Conservation (phyloP, 164 flowering plant genomes). For the Magnolia kwangsiensis region DNA sequence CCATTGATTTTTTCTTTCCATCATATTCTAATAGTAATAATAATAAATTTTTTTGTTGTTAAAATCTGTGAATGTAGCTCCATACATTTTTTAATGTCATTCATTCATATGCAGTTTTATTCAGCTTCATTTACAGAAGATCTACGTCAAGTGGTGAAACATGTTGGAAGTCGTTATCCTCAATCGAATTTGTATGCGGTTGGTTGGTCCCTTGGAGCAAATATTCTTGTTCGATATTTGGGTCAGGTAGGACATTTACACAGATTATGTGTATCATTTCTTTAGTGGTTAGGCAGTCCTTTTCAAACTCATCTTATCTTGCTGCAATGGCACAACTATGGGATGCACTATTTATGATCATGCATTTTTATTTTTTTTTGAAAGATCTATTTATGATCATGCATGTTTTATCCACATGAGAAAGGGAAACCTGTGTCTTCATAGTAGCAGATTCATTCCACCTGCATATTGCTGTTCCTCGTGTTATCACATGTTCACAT, state of each 20-base stretch:
- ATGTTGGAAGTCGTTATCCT: constrained; percentile 61
- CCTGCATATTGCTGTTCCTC: no score
- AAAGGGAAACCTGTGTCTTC: no score
- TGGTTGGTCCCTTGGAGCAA: constrained; percentile 98
- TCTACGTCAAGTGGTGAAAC: constrained; percentile 62
- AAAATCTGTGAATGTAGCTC: not conserved
- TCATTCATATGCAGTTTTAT: constrained; percentile 71
- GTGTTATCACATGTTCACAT: no score
- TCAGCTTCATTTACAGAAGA: constrained; percentile 89
- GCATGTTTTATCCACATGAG: no score
- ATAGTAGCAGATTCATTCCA: no score
- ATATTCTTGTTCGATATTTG: constrained; percentile 87
- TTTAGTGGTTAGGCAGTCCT: not conserved
- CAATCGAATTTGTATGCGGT: constrained; percentile 74
- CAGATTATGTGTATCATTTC: not conserved
- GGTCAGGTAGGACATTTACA: constrained; percentile 56
- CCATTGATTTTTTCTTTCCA: not conserved
- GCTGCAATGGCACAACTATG: not conserved
- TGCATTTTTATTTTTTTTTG: no score
- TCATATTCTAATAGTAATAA: not conserved
- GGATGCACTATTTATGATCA: not conserved
- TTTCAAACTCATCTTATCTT: not conserved
- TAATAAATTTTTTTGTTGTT: not conserved
- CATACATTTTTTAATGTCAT: not conserved
- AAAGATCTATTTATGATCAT: no score